These are phyloP conservation scores for Yamadazyma blattariae DNA, from an alignment of 1,139 yeast species.

Conservation along the genomic window DNA sequence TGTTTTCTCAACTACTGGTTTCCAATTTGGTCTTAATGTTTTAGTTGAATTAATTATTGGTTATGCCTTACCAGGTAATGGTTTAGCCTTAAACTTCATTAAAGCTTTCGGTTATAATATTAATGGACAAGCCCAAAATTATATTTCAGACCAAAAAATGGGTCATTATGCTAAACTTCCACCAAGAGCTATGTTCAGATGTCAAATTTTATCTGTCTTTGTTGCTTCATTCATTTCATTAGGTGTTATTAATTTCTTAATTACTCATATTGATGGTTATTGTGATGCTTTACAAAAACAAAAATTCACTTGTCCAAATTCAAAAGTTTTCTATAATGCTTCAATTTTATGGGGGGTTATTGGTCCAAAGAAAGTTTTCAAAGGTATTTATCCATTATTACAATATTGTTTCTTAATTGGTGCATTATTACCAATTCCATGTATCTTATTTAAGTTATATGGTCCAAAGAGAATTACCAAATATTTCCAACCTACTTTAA, in stretches of 20 bases:
- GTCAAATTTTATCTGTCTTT: constrained; percentile 43
- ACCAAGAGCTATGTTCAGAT: constrained; percentile 56
- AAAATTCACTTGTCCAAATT: constrained; percentile 46
- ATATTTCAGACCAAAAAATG: constrained; percentile 50
- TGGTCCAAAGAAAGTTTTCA: constrained; percentile 55
- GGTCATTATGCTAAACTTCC: constrained; percentile 59
- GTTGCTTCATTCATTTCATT: constrained; percentile 42
- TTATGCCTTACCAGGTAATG: constrained; percentile 59
- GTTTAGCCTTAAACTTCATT: constrained; percentile 52
- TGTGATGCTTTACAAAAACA: constrained; percentile 39
- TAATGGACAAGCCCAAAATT: constrained; percentile 55
- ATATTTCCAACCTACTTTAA: constrained; percentile 37
- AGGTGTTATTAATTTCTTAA: constrained; percentile 53
- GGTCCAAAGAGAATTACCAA: constrained; percentile 24
- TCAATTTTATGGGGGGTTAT: constrained; percentile 58
- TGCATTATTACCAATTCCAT: constrained; percentile 38
- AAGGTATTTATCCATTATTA: constrained; percentile 42
- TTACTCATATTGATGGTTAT: constrained; percentile 30
- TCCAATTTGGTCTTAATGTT: constrained; percentile 50
- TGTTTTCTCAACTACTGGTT: constrained; percentile 51
- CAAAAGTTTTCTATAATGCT: constrained; percentile 45
- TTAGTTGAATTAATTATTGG: constrained; percentile 58
- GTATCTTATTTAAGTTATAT: constrained; percentile 34
- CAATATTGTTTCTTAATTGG: constrained; percentile 54
- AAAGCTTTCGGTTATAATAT: constrained; percentile 58